These are phyloP conservation scores for Quercus variabilis DNA, from an alignment of 306 rosid genomes.

Conservation along the genomic window DNA sequence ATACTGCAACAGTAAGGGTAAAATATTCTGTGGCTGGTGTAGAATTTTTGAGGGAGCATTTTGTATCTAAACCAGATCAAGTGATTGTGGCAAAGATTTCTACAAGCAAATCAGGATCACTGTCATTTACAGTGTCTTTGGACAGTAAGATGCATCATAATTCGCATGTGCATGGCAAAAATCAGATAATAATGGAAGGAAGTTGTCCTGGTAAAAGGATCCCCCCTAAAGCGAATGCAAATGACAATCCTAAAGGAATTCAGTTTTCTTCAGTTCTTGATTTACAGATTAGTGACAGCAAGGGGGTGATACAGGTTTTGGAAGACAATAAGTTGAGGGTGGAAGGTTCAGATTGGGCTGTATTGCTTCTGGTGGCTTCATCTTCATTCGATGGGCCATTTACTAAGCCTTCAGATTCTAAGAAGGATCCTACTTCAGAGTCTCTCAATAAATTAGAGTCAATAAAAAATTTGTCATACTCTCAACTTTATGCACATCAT, in stretches of 20 bases:
- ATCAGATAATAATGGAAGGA: conserved; percentile 66
- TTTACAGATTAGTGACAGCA: conserved; percentile 60
- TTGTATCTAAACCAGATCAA: conserved; percentile 75
- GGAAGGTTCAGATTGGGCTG: conserved; percentile 77
- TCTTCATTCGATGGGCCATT: conserved; percentile 85
- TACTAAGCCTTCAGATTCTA: conserved; percentile 65
- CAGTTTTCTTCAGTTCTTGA: conserved; percentile 79
- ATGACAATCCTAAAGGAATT: conserved; percentile 62
- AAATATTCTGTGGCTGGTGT: conserved; percentile 69
- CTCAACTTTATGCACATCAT: conserved; percentile 65
- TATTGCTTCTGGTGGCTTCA: conserved; percentile 66
- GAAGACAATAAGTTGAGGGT: conserved; percentile 63
- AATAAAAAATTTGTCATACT: conserved; percentile 45
- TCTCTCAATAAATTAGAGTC: conserved; percentile 46
- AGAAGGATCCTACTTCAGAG: conserved; percentile 73
- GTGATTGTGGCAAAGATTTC: conserved; percentile 70
- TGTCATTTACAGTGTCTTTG: conserved; percentile 65
- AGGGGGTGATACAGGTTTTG: conserved; percentile 57
- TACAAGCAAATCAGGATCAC: conserved; percentile 60
- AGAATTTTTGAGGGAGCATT: conserved; percentile 79
- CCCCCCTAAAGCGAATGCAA: conserved; percentile 35
- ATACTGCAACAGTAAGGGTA: conserved; percentile 65
- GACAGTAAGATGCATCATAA: conserved; percentile 70
- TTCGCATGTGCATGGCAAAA: conserved; percentile 45
- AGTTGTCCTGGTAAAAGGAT: conserved; percentile 63